A percentile compares a stretch with the other conserved stretches of the same genome.
Evolutionary conservation across 441 rosid species (phyloP).

Genomic region (Pelargonium australe): DNA sequence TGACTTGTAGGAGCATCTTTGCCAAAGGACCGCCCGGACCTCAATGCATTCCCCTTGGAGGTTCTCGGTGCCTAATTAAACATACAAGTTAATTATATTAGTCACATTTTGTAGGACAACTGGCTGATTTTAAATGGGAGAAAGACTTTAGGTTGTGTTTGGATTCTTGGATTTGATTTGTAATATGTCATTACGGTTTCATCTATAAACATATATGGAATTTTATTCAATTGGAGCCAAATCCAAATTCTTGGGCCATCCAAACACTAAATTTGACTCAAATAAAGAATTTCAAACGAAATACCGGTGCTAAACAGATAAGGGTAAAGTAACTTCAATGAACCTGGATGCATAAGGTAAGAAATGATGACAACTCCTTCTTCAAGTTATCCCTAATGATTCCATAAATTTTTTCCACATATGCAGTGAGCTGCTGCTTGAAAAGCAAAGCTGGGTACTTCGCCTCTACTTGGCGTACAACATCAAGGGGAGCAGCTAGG

Average conservation of each 20-base stretch:
- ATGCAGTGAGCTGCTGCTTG: slow-evolving; percentile 89
- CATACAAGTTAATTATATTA: slow-evolving; percentile 13
- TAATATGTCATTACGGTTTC: too few species aligned
- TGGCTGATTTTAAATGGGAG: not conserved
- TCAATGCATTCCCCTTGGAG: slow-evolving; percentile 38
- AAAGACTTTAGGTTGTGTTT: not conserved
- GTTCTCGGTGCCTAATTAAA: slow-evolving; percentile 45
- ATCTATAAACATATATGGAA: too few species aligned
- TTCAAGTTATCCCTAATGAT: slow-evolving; percentile 75
- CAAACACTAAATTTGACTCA: too few species aligned
- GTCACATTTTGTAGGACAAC: not conserved
- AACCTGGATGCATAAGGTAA: slow-evolving; percentile 77
- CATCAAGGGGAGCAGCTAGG: slow-evolving; percentile 47
- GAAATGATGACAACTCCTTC: slow-evolving; percentile 49
- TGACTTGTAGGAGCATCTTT: slow-evolving; percentile 52
- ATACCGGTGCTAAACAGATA: too few species aligned
- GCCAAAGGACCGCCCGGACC: slow-evolving; percentile 89
- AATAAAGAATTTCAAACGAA: too few species aligned
- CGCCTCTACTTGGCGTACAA: slow-evolving; percentile 66
- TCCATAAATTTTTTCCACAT: slow-evolving; percentile 81
- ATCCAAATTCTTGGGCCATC: too few species aligned
- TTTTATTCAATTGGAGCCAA: too few species aligned
- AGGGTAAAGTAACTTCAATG: not conserved
- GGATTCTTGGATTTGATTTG: too few species aligned
- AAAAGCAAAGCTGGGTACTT: slow-evolving; percentile 89